Conservation (phyloP, 192 early-diverging fungal species). For the Coemansia sp. region DNA sequence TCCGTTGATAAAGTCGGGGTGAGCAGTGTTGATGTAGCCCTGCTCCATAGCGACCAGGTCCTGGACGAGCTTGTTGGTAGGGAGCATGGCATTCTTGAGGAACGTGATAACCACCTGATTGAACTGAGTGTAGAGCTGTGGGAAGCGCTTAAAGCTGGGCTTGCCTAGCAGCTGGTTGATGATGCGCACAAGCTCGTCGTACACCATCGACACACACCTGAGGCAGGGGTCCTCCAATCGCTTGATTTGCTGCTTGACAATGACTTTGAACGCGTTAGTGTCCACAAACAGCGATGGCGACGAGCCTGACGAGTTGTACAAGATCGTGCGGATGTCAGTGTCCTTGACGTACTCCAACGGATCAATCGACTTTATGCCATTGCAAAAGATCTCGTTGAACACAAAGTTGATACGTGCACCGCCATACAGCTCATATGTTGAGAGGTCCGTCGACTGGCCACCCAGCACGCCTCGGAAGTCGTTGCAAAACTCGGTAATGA, state of each 20-base stretch:
- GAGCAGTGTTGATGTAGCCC: conserved; percentile 97
- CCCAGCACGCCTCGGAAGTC: conserved; percentile 96
- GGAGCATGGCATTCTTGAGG: conserved; percentile 86
- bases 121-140: conserved; percentile 88
- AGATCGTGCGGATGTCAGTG: conserved; percentile 95
- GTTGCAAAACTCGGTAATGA: conserved; percentile 98
- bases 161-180: conserved; percentile 90
- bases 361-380: conserved; percentile 92
- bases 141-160: conserved; percentile 95
- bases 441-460: conserved; percentile 94
- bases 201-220: conserved; percentile 93
- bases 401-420: conserved; percentile 99
- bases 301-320: conserved; percentile 98
- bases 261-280: conserved; percentile 95
- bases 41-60: conserved; percentile 94
- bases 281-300: conserved; percentile 98
- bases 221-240: conserved; percentile 96
- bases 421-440: conserved; percentile 92
- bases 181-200: conserved; percentile 98
- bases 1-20: conserved; percentile 98
- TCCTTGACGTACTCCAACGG: conserved; percentile 99
- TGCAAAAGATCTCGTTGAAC: conserved; percentile 95
- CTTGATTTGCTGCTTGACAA: conserved; percentile 99
- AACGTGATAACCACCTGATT: conserved; percentile 92
- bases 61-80: conserved; percentile 92